A percentile compares a stretch with the other conserved stretches of the same genome.
These are phyloP conservation scores for Chaetomiaceae sp. DNA, from an alignment of 2,329 filamentous ascomycete species.

Conservation along the genomic window DNA sequence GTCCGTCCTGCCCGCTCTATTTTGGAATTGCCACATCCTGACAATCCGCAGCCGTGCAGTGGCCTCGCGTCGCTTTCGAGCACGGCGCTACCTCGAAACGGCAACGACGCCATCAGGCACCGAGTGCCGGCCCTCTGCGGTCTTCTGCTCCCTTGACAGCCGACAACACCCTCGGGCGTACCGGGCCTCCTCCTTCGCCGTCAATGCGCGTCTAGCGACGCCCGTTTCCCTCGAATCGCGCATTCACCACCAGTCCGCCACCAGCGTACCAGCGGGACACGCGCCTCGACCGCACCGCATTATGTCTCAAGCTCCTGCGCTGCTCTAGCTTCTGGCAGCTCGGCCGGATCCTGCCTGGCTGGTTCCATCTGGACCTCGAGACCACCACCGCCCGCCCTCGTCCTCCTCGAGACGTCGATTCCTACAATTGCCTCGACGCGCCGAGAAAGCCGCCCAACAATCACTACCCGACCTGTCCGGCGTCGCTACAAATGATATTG, in stretches of 20 bases:
- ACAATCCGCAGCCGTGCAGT: constrained; percentile 10
- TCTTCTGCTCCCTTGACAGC: neutral
- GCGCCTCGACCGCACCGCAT: constrained; percentile 30
- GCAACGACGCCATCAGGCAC: neutral
- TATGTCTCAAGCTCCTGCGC: constrained; percentile 44
- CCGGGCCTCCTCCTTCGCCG: neutral
- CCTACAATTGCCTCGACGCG: neutral
- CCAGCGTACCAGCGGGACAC: constrained; percentile 17
- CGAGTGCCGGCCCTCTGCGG: neutral
- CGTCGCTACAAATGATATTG: constrained; percentile 33
- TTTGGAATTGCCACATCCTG: constrained; percentile 16
- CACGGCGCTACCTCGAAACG: neutral
- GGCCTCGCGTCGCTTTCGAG: neutral
- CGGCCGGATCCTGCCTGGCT: constrained; percentile 36
- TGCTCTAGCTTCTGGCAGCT: constrained; percentile 45
- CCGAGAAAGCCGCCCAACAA: constrained; percentile 2
- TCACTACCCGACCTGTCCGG: constrained; percentile 6
- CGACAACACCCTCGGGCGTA: neutral
- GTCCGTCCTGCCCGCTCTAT: neutral
- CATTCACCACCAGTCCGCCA: neutral
- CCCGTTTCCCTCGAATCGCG: constrained; percentile 3
- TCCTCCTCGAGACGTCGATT: constrained; percentile 17
- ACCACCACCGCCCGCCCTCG: neutral
- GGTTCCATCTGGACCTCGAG: constrained; percentile 20
- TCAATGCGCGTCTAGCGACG: constrained; percentile 8